Evolutionary conservation across 2,329 filamentous ascomycete genomes (phyloP).

Genomic region (Epichloe typhina): DNA sequence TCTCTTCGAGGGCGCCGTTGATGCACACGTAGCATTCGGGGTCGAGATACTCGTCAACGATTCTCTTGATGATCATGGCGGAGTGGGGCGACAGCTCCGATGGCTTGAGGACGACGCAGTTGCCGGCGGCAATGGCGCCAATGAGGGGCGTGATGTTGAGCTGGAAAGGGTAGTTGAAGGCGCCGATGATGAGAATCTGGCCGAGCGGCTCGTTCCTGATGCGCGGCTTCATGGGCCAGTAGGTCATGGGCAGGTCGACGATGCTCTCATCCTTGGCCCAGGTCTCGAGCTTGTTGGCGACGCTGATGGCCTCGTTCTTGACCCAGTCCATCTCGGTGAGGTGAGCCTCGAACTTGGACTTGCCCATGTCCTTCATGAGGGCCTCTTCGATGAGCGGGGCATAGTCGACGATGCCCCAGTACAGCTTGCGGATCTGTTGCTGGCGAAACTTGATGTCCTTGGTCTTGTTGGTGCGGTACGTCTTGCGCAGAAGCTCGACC

Average conservation of each 20-base stretch:
- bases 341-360: constrained; percentile 61
- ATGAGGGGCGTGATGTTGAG: constrained; percentile 66
- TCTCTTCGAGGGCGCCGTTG: constrained; percentile 72
- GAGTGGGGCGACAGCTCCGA: constrained; percentile 68
- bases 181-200: constrained; percentile 69
- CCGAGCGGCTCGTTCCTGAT: constrained; percentile 84
- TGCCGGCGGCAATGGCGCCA: constrained; percentile 85
- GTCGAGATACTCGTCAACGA: constrained; percentile 67
- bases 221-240: constrained; percentile 56
- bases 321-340: constrained; percentile 66
- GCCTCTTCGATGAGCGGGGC: constrained; percentile 60
- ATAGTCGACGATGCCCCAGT: constrained; percentile 82
- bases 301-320: constrained; percentile 68
- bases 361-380: constrained; percentile 63
- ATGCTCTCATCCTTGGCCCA: constrained; percentile 76
- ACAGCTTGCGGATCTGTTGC: constrained; percentile 81
- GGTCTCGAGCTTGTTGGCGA: constrained; percentile 62
- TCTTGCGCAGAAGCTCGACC: constrained; percentile 46
- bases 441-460: constrained; percentile 71
- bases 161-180: constrained; percentile 90
- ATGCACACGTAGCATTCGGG: constrained; percentile 61
- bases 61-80: constrained; percentile 66
- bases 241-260: constrained; percentile 53
- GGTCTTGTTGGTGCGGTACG: constrained; percentile 71
- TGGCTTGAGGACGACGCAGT: constrained; percentile 81